Conservation (phyloP, 371 early-diverging fungal genomes). For the Caulochytrium protostelioides region DNA sequence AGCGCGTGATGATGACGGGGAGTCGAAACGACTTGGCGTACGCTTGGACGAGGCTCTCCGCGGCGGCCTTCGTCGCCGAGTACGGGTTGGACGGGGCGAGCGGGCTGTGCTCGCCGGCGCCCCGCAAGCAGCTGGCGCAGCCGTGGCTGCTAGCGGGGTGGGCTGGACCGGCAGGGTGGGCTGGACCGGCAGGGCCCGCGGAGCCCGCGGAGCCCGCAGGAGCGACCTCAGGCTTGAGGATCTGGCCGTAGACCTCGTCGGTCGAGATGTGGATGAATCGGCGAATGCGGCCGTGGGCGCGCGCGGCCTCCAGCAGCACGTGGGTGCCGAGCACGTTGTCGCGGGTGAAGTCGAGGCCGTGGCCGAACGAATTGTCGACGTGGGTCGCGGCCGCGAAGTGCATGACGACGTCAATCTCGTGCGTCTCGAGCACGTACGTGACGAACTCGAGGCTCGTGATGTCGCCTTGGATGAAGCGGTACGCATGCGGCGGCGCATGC, state of each 20-base stretch:
- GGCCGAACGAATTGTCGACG: conserved; percentile 71
- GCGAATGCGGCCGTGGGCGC: conserved; percentile 21
- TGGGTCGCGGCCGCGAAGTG: conserved; percentile 71
- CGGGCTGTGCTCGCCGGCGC: conserved; percentile 43
- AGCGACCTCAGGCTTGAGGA: too few relatives aligned
- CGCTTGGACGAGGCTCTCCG: conserved; percentile 57
- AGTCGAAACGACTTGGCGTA: conserved; percentile 59
- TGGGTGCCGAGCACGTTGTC: conserved; percentile 74
- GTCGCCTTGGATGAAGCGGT: conserved; percentile 51
- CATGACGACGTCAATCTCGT: conserved; percentile 51
- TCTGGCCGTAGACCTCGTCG: conserved; percentile 75
- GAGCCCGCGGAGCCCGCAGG: too few relatives aligned
- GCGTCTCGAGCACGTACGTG: conserved; percentile 38
- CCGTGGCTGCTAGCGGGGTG: too few relatives aligned
- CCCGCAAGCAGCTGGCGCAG: too few relatives aligned
- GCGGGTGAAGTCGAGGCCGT: conserved; percentile 62
- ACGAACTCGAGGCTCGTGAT: conserved; percentile 47
- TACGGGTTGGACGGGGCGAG: conserved; percentile 66
- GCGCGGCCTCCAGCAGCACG: conserved; percentile 58
- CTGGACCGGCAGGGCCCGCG: too few relatives aligned
- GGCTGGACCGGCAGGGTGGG: too few relatives aligned
- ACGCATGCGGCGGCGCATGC: too few relatives aligned
- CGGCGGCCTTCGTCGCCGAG: conserved; percentile 74
- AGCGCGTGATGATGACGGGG: conserved; percentile 60
- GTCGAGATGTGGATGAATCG: conserved; percentile 63